Evolutionary conservation across 257 asterid species (phyloP).

Genomic region (Plantago major): DNA sequence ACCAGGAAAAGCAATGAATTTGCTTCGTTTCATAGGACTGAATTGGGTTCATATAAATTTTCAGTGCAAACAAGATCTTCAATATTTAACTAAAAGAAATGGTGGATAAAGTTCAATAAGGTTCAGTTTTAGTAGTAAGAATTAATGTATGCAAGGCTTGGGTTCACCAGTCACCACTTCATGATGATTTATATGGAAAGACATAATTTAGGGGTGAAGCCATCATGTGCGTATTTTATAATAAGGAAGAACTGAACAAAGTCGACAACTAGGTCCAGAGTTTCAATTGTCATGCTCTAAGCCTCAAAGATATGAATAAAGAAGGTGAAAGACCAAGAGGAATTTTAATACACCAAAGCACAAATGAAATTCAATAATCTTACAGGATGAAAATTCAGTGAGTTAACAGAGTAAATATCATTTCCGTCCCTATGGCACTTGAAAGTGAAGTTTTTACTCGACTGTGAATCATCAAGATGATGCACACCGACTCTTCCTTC

Average conservation of each 20-base stretch:
- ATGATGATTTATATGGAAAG: not conserved
- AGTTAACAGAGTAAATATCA: slow-evolving; percentile 86
- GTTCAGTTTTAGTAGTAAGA: too few relatives aligned
- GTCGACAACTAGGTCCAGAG: not conserved
- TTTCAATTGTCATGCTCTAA: not conserved
- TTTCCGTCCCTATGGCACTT: slow-evolving; percentile 93
- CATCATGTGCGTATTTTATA: slow-evolving; percentile 3
- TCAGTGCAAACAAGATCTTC: slow-evolving; percentile 1
- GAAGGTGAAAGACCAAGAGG: slow-evolving; percentile 3
- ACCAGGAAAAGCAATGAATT: not conserved
- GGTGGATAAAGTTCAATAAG: too few relatives aligned
- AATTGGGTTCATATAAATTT: not conserved
- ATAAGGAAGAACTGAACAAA: not conserved
- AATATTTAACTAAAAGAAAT: not conserved
- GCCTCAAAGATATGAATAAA: not conserved
- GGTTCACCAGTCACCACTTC: too few relatives aligned
- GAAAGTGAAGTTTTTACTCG: slow-evolving; percentile 84
- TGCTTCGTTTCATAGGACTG: not conserved
- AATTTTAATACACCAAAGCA: slow-evolving; percentile 9
- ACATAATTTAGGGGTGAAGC: not conserved
- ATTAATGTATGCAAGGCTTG: too few relatives aligned
- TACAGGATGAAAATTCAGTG: slow-evolving; percentile 93
- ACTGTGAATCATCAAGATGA: slow-evolving; percentile 79
- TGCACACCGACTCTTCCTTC: slow-evolving; percentile 99
- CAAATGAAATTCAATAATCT: slow-evolving; percentile 27